A percentile compares a stretch with the other conserved stretches of the same genome.
phyloP scores from a whole-genome alignment of 805 yeast genomes.

The Candida nitratophila region DNA sequence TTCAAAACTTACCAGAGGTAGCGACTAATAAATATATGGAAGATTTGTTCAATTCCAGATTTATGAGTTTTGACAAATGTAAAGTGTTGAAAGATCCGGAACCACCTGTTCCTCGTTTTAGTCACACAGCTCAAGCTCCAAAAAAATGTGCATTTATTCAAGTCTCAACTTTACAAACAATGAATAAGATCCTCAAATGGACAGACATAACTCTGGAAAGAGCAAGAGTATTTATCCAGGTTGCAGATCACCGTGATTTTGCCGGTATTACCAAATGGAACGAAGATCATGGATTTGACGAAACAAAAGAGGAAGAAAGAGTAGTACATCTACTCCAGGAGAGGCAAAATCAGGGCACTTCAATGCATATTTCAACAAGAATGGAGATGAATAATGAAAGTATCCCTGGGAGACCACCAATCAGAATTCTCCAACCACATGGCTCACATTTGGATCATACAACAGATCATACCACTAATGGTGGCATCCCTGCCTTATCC shows the following conservation, averaged over 20 bases:
- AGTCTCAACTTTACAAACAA: constrained; percentile 40
- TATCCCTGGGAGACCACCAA: not conserved
- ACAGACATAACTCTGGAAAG: constrained; percentile 41
- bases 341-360: not conserved
- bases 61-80: constrained; percentile 48
- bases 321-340: constrained; percentile 3
- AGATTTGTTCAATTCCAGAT: constrained; percentile 59
- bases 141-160: constrained; percentile 63
- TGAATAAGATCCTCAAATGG: constrained; percentile 57
- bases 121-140: constrained; percentile 31
- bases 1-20: constrained; percentile 51
- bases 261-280: constrained; percentile 13
- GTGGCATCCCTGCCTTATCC: not conserved
- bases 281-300: not conserved
- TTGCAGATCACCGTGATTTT: constrained; percentile 33
- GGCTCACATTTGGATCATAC: not conserved
- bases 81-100: constrained; percentile 40
- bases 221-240: constrained; percentile 24
- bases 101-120: constrained; percentile 27
- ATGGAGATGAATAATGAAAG: not conserved
- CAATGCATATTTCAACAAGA: not conserved
- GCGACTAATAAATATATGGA: constrained; percentile 44
- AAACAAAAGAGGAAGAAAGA: not conserved
- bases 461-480: not conserved
- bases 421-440: not conserved